Evolutionary conservation across 2,329 filamentous ascomycete species (phyloP).

Genomic region (Huntiella savannae): DNA sequence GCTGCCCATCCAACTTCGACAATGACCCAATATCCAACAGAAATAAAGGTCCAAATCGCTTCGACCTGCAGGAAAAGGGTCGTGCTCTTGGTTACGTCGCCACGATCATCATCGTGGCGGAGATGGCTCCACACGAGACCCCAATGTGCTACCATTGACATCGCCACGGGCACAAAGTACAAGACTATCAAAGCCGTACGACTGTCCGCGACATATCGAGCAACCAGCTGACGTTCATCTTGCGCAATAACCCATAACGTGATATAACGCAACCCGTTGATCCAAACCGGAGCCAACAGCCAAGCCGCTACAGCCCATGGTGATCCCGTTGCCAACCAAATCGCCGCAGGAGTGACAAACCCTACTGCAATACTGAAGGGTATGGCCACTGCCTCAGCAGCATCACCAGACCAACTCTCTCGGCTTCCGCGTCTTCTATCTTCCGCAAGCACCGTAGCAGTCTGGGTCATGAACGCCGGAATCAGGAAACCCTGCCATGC

Average conservation of each 20-base stretch:
- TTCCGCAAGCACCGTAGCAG: not conserved
- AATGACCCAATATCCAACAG: slow-evolving; percentile 33
- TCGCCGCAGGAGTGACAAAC: slow-evolving; percentile 26
- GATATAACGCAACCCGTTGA: slow-evolving; percentile 20
- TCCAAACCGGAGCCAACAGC: slow-evolving; percentile 33
- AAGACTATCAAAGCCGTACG: slow-evolving; percentile 21
- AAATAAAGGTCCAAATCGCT: slow-evolving; percentile 24
- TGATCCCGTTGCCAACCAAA: slow-evolving; percentile 26
- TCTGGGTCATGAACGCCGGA: slow-evolving; percentile 24
- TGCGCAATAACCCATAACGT: slow-evolving; percentile 15
- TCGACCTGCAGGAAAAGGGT: slow-evolving; percentile 29
- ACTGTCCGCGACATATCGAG: slow-evolving; percentile 24
- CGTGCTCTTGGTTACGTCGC: slow-evolving; percentile 29
- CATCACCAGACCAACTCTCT: slow-evolving; percentile 13
- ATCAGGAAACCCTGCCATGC: slow-evolving; percentile 33
- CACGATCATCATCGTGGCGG: slow-evolving; percentile 24
- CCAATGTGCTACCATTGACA: slow-evolving; percentile 25
- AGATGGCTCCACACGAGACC: slow-evolving; percentile 23
- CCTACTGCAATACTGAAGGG: slow-evolving; percentile 29
- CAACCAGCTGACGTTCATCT: slow-evolving; percentile 14
- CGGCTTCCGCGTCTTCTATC: not conserved
- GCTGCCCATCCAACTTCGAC: slow-evolving; percentile 29
- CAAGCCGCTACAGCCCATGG: slow-evolving; percentile 24
- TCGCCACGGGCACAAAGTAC: slow-evolving; percentile 26
- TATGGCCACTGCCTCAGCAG: slow-evolving; percentile 38